Conservation (phyloP, 2,329 filamentous ascomycete species). For the Ophiostoma angusticollis region DNA sequence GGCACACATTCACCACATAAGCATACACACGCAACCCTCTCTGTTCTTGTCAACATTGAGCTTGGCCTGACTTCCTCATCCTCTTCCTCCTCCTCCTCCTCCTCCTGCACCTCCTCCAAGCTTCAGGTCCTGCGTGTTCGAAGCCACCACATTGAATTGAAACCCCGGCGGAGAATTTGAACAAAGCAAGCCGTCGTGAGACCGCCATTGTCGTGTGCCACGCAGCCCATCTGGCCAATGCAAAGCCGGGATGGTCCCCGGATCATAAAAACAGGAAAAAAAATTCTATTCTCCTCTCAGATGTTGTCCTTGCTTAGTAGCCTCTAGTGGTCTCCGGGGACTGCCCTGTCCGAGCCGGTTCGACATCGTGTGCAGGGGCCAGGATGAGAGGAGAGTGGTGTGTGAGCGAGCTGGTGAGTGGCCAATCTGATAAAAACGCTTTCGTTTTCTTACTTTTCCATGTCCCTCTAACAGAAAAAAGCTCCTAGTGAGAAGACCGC, state of each 20-base stretch:
- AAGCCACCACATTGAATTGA: slow-evolving; percentile 13
- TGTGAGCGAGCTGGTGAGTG: neutral
- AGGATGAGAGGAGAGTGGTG: neutral
- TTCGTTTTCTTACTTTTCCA: too few species aligned
- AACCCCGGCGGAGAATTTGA: slow-evolving; percentile 17
- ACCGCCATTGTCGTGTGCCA: slow-evolving; percentile 10
- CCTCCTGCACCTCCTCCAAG: slow-evolving; percentile 12
- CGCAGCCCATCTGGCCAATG: slow-evolving; percentile 9
- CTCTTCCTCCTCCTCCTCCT: neutral
- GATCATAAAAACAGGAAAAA: slow-evolving; percentile 7
- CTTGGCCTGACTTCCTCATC: too few species aligned
- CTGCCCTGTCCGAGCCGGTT: neutral
- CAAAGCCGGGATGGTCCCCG: slow-evolving; percentile 8
- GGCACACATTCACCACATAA: slow-evolving; percentile 2
- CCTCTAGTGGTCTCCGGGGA: too few species aligned
- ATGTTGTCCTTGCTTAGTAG: slow-evolving; percentile 3
- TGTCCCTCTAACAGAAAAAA: neutral
- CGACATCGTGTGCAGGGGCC: neutral
- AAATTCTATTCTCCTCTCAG: slow-evolving; percentile 2
- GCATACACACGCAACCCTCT: neutral
- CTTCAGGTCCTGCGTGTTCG: too few species aligned
- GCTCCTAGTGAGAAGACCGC: slow-evolving; percentile 1
- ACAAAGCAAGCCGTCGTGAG: slow-evolving; percentile 13
- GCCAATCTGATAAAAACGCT: too few species aligned
- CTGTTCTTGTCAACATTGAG: neutral